Base-by-base conservation (phyloP, 805 yeast genomes). In the Monosporozyma unispora region DNA sequence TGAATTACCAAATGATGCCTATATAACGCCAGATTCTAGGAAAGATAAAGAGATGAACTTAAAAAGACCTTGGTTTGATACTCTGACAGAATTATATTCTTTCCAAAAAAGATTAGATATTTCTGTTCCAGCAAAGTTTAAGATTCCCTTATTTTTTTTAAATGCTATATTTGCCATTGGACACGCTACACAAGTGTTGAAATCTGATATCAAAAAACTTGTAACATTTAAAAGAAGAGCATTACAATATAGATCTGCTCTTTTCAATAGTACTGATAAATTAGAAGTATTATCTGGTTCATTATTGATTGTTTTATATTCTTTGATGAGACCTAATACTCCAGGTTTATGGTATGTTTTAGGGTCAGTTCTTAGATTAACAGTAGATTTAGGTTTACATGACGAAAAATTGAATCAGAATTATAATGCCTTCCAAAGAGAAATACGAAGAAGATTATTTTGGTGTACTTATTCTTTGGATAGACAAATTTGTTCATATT, bases 311-410 rank as follows among this genome's bases (percentile, higher is more conserved):
- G 79, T 91, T 0, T 61, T 82, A 4, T 89, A 84, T 61, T 80
- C 95, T 0, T 73, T 84, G 31, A 87, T 89, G 96, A 74, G 96
- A 50, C 96, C 96, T 0, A 82, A 91, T 0, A 78, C 79, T 12
- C 96, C 96, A 0, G 93, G 96, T 3, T 87, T 87, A n/a, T 89
- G 97, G 97, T 87, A 87, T 62, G 79, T 85, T 3, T 69, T 87
- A 54, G 96, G 96, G 0, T 78, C 87, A 1, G 89, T 91, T 0
- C 66, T 87, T 46, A 73, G 96, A 52, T 66, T 87, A 46, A 81
- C 91, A 57, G 87, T 88, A 27, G 96, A 89, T 64, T 65, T 89
- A 52, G 96, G 95, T 1, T 70, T 89, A 7, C 96, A 89, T 64
- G 79, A 80, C 35, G 96, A 88, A 58, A 68, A 67, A 47, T 53